Base-by-base conservation (phyloP, 2,329 filamentous ascomycete genomes). In the Metarhizium anisopliae region DNA sequence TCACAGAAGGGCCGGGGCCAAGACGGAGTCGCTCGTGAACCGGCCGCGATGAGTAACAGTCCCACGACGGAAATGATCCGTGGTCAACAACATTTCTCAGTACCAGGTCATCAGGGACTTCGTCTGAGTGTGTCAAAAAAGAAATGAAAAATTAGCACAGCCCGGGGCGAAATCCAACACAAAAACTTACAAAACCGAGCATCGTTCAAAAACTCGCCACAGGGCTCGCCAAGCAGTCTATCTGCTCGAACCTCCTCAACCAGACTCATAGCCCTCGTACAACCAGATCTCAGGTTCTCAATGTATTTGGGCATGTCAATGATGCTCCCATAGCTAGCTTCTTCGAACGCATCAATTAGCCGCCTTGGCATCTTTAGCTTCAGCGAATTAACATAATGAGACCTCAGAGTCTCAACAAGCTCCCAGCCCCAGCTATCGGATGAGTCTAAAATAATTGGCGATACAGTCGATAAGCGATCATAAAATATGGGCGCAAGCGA, bases 401-500 rank as follows among this genome's bases (percentile, higher is more conserved):
- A 70, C 5, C 70, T 67, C 20, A 81, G 63, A 4, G 74, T 71
- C 5, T 76, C 70, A 40, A 73, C 70, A 7, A 77, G 63, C 43
- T 74, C 58, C 59, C 61, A 67, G 1, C 71, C 71, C 50, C 58
- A 60, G 29, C 60, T 59, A 3, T 72, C 69, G 50, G 64, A 61
- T 11, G 68, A 59, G 18, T 68, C 63, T 59, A 75, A 59, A 55
- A 73, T 58, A 8, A 62, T 60, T 0, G 81, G 81, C 0, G 80
- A 70, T 2, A 83, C 64, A 1, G 73, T 77, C 1, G 79, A 78
- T 6, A 83, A 66, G 2, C 81, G 74, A 62, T 84, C 81, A 58
- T 79, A 77, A 57, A 81, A 81, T 1, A 81, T 67, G 0, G 79
- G 76, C 2, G 72, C 79, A 0, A 84, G 70, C 0, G 79, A 77